phyloP scores from a whole-genome alignment of 2,329 filamentous ascomycete genomes.

The Sporothrix dimorphospora region DNA sequence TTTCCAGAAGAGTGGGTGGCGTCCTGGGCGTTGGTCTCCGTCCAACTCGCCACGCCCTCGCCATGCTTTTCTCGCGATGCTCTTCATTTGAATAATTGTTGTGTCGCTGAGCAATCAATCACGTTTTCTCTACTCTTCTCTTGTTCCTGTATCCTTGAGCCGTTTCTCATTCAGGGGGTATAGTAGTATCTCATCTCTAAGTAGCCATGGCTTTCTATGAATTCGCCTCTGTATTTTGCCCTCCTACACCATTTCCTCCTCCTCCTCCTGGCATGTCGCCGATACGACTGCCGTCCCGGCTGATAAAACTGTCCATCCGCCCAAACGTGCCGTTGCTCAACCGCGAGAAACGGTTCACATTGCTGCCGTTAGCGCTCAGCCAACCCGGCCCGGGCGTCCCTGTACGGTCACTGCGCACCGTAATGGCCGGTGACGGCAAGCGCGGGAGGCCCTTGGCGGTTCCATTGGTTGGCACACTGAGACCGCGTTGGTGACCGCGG shows the following conservation, averaged over 20 bases:
- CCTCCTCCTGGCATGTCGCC: background rate
- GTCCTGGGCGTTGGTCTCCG: background rate
- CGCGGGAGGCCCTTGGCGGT: background rate
- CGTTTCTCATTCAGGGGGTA: conserved; percentile 20
- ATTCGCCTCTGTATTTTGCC: background rate
- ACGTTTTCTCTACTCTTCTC: background rate
- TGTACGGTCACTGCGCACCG: conserved; percentile 14
- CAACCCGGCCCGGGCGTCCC: background rate
- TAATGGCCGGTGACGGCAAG: conserved; percentile 15
- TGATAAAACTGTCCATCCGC: conserved; percentile 20
- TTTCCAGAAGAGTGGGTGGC: conserved; percentile 2
- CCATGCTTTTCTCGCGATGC: background rate
- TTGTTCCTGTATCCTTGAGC: background rate
- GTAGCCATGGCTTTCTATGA: background rate
- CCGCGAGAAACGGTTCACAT: conserved; percentile 27
- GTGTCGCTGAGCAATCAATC: background rate
- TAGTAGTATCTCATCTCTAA: background rate
- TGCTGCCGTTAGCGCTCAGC: conserved; percentile 3
- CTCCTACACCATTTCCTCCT: background rate
- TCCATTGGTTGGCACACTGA: conserved; percentile 4
- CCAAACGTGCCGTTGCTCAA: conserved; percentile 34
- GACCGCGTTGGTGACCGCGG: conserved; percentile 2
- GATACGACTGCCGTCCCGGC: conserved; percentile 1
- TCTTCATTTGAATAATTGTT: background rate
- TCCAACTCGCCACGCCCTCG: background rate